Evolutionary conservation across 371 early-diverging fungal species (phyloP).

Genomic region (Mucor ambiguus): DNA sequence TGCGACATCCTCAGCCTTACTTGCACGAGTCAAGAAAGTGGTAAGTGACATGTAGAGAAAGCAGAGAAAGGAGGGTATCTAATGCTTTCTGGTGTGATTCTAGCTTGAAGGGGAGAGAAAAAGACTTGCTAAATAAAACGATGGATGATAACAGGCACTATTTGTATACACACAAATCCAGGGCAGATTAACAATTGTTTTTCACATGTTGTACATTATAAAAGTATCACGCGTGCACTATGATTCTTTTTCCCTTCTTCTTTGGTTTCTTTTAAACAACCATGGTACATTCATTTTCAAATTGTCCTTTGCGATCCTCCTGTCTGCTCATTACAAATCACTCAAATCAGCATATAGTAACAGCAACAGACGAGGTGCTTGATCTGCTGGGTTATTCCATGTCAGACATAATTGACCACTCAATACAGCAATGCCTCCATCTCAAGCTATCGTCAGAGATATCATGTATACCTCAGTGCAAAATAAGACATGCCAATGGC

Average conservation of each 20-base stretch:
- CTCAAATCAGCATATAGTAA: slow-evolving; percentile 32
- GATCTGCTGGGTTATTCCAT: slow-evolving; percentile 31
- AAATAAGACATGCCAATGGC: slow-evolving; percentile 22
- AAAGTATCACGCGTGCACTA: background rate
- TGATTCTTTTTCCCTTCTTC: slow-evolving; percentile 6
- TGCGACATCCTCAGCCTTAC: slow-evolving; percentile 49
- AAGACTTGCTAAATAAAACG: slow-evolving; percentile 33
- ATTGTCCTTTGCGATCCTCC: slow-evolving; percentile 33
- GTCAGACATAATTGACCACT: slow-evolving; percentile 16
- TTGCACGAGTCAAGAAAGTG: slow-evolving; percentile 80
- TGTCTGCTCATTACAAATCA: slow-evolving; percentile 34
- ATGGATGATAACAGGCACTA: background rate
- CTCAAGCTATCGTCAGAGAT: slow-evolving; percentile 16
- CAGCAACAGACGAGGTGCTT: slow-evolving; percentile 45
- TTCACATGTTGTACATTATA: background rate
- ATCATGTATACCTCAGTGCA: slow-evolving; percentile 21
- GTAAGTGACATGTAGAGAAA: slow-evolving; percentile 54
- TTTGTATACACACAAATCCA: background rate
- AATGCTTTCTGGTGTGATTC: background rate
- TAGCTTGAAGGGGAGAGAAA: slow-evolving; percentile 64
- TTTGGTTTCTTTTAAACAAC: too few relatives aligned
- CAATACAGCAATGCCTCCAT: slow-evolving; percentile 14
- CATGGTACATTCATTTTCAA: slow-evolving; percentile 27
- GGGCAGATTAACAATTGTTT: background rate
- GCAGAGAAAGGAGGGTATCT: slow-evolving; percentile 38